phyloP scores from a whole-genome alignment of 2,329 filamentous ascomycete genomes.

The Cladophialophora carrionii region DNA sequence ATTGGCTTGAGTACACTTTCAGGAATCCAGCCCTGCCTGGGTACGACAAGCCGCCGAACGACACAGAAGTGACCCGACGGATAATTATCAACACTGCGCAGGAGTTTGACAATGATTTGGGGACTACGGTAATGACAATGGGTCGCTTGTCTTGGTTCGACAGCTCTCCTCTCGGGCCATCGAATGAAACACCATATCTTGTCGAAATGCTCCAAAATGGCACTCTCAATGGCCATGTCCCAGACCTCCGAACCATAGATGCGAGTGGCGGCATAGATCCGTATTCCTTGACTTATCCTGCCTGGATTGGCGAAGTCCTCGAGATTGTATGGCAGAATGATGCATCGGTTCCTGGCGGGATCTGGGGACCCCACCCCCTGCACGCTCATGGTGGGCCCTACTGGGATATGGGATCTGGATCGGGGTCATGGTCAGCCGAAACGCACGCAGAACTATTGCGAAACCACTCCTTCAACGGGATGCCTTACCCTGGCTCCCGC shows the following conservation, averaged over 20 bases:
- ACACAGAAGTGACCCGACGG: slow-evolving; percentile 54
- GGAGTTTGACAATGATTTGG: slow-evolving; percentile 35
- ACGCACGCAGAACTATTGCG: slow-evolving; percentile 49
- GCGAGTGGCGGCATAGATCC: slow-evolving; percentile 51
- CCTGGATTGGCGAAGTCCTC: slow-evolving; percentile 51
- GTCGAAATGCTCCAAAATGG: slow-evolving; percentile 51
- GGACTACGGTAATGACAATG: slow-evolving; percentile 36
- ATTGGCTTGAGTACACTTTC: slow-evolving; percentile 40
- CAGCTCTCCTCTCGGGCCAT: slow-evolving; percentile 23
- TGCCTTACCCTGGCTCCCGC: slow-evolving; percentile 23
- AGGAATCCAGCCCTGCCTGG: slow-evolving; percentile 28
- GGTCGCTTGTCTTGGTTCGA: slow-evolving; percentile 42
- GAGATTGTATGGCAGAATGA: slow-evolving; percentile 52
- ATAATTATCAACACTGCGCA: slow-evolving; percentile 51
- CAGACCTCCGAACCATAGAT: slow-evolving; percentile 48
- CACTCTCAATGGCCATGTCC: slow-evolving; percentile 38
- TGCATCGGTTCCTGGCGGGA: slow-evolving; percentile 39
- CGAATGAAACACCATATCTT: slow-evolving; percentile 49
- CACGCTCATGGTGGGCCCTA: slow-evolving; percentile 53
- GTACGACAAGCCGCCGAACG: slow-evolving; percentile 35
- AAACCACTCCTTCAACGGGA: slow-evolving; percentile 31
- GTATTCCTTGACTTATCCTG: slow-evolving; percentile 28
- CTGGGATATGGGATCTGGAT: slow-evolving; percentile 53
- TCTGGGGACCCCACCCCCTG: slow-evolving; percentile 50
- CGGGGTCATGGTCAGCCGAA: slow-evolving; percentile 50